Percentiles rank a stretch among this genome's conserved stretches.
Conservation (phyloP, 176 grass and related monocot genomes). For the Neostapfia colusana region DNA sequence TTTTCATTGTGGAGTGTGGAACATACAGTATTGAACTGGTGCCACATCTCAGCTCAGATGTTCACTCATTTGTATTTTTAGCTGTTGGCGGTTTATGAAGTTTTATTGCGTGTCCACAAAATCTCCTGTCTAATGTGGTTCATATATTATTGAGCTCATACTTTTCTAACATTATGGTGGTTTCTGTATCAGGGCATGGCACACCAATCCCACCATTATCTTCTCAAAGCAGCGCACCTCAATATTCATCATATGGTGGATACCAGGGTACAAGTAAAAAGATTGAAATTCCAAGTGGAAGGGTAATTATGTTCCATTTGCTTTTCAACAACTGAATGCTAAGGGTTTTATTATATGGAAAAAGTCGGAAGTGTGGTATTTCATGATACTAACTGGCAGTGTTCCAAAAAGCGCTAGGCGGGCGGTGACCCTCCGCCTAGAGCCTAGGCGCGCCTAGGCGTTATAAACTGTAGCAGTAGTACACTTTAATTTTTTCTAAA, state of each 20-base stretch:
- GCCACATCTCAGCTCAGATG: not conserved
- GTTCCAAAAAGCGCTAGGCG: too few species aligned
- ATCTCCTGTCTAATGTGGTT: not conserved
- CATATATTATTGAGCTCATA: not conserved
- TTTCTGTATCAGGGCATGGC: conserved; percentile 52
- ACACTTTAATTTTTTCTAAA: too few species aligned
- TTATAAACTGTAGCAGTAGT: too few species aligned
- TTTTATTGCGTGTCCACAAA: not conserved
- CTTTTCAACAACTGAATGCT: not conserved
- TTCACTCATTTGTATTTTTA: not conserved
- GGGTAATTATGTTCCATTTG: conserved; percentile 42
- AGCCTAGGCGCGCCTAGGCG: too few species aligned
- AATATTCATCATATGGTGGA: conserved; percentile 73
- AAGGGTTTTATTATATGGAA: not conserved
- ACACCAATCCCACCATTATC: conserved; percentile 51
- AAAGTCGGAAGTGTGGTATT: not conserved
- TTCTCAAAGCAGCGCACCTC: conserved; percentile 55
- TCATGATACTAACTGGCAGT: not conserved
- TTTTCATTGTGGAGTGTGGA: too few species aligned
- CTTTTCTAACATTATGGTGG: not conserved
- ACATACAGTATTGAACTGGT: not conserved
- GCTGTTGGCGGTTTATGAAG: not conserved
- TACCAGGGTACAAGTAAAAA: conserved; percentile 75
- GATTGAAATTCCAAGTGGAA: conserved; percentile 90
- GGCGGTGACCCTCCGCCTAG: too few species aligned